phyloP scores from a whole-genome alignment of 2,329 filamentous ascomycete species.

The Aspergillus chevalieri region DNA sequence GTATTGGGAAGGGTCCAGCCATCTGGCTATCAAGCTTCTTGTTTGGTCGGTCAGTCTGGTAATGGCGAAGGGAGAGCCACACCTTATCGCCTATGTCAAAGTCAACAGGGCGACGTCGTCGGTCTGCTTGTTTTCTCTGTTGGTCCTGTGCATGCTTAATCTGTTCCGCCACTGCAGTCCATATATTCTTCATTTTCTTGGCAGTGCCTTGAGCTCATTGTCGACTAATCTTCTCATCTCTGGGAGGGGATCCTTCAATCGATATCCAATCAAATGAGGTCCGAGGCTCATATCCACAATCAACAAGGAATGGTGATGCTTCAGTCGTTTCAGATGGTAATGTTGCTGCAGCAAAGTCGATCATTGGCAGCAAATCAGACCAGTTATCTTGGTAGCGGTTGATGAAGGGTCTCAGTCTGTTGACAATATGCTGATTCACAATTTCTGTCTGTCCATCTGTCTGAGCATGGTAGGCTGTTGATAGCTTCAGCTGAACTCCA shows the following conservation, averaged over 20 bases:
- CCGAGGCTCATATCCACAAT: neutral
- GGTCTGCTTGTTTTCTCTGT: no score
- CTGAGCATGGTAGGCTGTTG: neutral
- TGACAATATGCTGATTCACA: neutral
- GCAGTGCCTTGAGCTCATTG: neutral
- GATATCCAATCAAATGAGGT: neutral
- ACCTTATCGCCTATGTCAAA: no score
- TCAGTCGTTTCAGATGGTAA: neutral
- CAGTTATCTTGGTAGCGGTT: neutral
- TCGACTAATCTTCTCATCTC: neutral
- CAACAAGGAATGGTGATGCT: neutral
- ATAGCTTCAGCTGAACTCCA: neutral
- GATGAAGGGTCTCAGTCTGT: neutral
- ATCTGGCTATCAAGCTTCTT: no score
- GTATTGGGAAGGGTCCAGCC: no score
- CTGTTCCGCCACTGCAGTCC: neutral
- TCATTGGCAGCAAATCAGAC: neutral
- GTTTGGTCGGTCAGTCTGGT: no score
- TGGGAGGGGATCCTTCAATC: neutral
- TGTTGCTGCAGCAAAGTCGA: neutral
- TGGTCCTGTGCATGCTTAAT: neutral
- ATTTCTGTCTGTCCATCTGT: neutral
- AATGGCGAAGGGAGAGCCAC: no score
- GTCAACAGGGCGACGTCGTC: no score
- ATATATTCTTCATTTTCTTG: neutral